These are phyloP conservation scores for Pyrenophora teres DNA, from an alignment of 2,329 filamentous ascomycete species.

Conservation along the genomic window DNA sequence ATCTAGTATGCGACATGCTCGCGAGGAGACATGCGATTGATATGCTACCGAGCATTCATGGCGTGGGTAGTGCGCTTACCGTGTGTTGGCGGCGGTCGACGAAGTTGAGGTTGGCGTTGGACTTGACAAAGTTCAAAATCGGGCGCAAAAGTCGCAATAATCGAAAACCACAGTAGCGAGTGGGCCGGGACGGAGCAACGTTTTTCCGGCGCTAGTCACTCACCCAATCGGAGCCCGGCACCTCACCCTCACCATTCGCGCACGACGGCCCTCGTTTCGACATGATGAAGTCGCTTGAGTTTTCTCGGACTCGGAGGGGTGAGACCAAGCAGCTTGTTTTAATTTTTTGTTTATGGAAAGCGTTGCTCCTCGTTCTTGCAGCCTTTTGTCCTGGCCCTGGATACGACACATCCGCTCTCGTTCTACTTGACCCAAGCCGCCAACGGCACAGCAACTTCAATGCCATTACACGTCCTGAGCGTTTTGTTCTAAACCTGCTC, in stretches of 20 bases:
- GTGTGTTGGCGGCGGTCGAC: slow-evolving; percentile 43
- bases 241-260: slow-evolving; percentile 1
- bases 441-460: slow-evolving; percentile 25
- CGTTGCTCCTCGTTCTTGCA: slow-evolving; percentile 66
- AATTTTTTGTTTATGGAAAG: slow-evolving; percentile 69
- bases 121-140: slow-evolving; percentile 17
- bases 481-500: slow-evolving; percentile 63
- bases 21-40: slow-evolving; percentile 38
- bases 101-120: slow-evolving; percentile 36
- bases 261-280: neutral
- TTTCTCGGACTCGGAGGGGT: neutral
- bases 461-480: slow-evolving; percentile 23
- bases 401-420: slow-evolving; percentile 78
- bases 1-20: slow-evolving; percentile 43
- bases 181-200: slow-evolving; percentile 14
- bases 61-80: slow-evolving; percentile 43
- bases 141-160: slow-evolving; percentile 22
- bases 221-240: slow-evolving; percentile 19
- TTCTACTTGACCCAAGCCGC: slow-evolving; percentile 49
- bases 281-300: slow-evolving; percentile 1
- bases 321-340: slow-evolving; percentile 14
- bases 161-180: slow-evolving; percentile 28
- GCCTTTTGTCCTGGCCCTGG: slow-evolving; percentile 61
- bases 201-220: slow-evolving; percentile 20
- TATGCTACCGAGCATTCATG: slow-evolving; percentile 40